Conservation (phyloP, 2,329 filamentous ascomycete species). For the Akanthomyces dipterigenus region DNA sequence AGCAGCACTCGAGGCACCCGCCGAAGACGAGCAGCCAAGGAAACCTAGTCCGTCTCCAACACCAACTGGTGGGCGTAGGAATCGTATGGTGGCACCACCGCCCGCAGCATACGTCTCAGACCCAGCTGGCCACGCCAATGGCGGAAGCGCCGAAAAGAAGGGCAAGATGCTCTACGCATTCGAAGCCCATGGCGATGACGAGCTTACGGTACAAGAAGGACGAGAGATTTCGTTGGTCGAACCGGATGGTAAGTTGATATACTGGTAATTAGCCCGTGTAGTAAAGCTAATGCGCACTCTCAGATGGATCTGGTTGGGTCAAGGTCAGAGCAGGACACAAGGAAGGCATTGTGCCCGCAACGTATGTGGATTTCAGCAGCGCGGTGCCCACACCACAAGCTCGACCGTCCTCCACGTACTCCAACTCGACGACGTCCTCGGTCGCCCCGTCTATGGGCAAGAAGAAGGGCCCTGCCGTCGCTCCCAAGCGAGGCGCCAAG, state of each 20-base stretch:
- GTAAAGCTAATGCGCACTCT: conserved; percentile 14
- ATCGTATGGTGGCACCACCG: conserved; percentile 80
- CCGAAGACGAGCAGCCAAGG: background rate
- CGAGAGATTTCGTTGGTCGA: conserved; percentile 73
- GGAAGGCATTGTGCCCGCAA: conserved; percentile 80
- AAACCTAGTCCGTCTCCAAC: conserved; percentile 8
- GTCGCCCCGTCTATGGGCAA: conserved; percentile 41
- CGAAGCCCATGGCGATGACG: conserved; percentile 71
- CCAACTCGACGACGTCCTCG: conserved; percentile 52
- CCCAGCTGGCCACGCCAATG: conserved; percentile 45
- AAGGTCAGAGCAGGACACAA: conserved; percentile 69
- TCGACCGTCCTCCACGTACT: conserved; percentile 71
- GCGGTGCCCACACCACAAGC: conserved; percentile 36
- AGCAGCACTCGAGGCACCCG: conserved; percentile 32
- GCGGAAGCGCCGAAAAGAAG: conserved; percentile 37
- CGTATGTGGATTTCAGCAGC: conserved; percentile 68
- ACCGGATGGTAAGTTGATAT: conserved; percentile 66
- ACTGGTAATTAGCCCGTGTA: no score
- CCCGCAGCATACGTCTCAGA: conserved; percentile 73
- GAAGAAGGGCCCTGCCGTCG: conserved; percentile 88
- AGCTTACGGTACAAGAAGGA: conserved; percentile 74
- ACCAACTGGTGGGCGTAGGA: conserved; percentile 39
- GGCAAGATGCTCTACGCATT: conserved; percentile 90
- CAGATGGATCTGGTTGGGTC: conserved; percentile 89
- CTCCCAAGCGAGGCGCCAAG: conserved; percentile 84